phyloP scores from a whole-genome alignment of 768 basidiomycete genomes.

The Gautieria morchelliformis region DNA sequence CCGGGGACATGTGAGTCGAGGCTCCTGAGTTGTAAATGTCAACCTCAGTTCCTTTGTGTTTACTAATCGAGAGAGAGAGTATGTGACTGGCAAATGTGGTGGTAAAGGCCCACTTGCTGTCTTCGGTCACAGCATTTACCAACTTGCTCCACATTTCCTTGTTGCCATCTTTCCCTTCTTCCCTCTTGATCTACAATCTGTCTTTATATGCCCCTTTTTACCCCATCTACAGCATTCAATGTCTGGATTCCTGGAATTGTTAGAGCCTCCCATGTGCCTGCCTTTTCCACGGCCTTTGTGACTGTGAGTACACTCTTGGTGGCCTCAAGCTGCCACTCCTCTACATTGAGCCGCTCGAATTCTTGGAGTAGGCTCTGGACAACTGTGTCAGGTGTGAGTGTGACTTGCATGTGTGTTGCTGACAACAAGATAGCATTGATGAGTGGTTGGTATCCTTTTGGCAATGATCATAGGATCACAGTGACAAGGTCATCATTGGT shows the following conservation, averaged over 20 bases:
- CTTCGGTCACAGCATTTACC: neutral
- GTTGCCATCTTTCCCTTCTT: constrained; percentile 6
- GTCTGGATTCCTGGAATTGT: neutral
- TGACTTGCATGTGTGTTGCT: neutral
- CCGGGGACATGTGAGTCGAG: constrained; percentile 28
- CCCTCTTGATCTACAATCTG: constrained; percentile 13
- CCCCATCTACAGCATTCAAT: constrained; percentile 13
- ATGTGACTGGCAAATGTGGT: neutral
- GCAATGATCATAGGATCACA: constrained; percentile 28
- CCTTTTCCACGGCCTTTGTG: neutral
- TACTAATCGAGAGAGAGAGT: neutral
- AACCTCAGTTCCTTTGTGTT: neutral
- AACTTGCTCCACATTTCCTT: neutral
- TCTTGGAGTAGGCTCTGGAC: neutral
- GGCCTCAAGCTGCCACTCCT: neutral
- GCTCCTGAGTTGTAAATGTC: constrained; percentile 23
- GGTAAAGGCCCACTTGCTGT: neutral
- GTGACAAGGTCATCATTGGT: constrained; percentile 23
- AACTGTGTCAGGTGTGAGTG: neutral
- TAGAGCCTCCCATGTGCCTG: neutral
- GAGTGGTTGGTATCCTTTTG: constrained; percentile 23
- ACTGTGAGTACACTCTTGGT: neutral
- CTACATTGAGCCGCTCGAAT: neutral
- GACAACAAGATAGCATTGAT: constrained; percentile 19
- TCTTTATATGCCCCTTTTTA: constrained; percentile 12